phyloP scores from a whole-genome alignment of 2,329 filamentous ascomycete genomes.

The Ophiognomonia clavigignenti-juglandacearum region DNA sequence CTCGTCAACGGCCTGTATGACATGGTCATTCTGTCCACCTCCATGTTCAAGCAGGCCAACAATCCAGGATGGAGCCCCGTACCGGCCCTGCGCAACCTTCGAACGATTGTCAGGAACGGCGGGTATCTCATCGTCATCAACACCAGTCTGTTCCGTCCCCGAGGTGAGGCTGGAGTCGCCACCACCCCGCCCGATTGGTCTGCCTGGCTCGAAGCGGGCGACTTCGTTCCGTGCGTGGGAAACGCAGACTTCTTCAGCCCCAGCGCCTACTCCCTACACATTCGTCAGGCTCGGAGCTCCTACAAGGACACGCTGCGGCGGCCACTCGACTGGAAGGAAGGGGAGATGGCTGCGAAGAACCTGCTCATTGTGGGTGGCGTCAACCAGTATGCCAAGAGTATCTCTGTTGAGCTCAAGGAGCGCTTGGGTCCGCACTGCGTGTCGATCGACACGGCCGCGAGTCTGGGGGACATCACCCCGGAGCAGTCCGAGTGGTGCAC shows the following conservation, averaged over 20 bases:
- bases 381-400: conserved; percentile 18
- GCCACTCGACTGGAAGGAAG: conserved; percentile 11
- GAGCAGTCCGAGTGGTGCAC: conserved; percentile 22
- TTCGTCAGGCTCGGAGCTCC: conserved; percentile 29
- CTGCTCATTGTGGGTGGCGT: conserved; percentile 30
- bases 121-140: conserved; percentile 28
- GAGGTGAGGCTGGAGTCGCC: no score
- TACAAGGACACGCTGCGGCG: conserved; percentile 20
- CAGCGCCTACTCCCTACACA: conserved; percentile 29
- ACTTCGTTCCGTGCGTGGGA: conserved; percentile 26
- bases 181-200: conserved; percentile 28
- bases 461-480: conserved; percentile 24
- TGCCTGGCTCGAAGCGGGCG: conserved; percentile 27
- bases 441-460: conserved; percentile 14
- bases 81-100: conserved; percentile 15
- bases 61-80: not conserved
- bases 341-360: conserved; percentile 17
- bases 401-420: no score
- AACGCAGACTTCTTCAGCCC: conserved; percentile 28
- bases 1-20: conserved; percentile 18
- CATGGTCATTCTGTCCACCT: conserved; percentile 22
- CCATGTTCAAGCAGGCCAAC: conserved; percentile 16
- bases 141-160: no score
- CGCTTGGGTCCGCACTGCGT: conserved; percentile 20
- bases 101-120: conserved; percentile 23